phyloP scores from a whole-genome alignment of 129 eudicot genomes.

The Chrysanthemum lavandulifolium region DNA sequence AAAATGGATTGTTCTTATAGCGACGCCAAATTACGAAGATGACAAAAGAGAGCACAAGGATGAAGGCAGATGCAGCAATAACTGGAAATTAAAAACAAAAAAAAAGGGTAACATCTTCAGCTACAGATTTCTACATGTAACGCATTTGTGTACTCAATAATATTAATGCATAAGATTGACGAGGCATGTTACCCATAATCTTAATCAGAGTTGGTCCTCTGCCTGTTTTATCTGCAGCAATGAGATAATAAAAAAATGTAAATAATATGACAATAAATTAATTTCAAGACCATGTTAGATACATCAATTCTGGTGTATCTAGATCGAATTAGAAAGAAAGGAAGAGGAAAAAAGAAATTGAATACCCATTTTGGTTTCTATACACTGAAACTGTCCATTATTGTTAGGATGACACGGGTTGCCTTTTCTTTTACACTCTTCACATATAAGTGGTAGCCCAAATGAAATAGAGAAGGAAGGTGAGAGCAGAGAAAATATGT shows the following conservation, averaged over 20 bases:
- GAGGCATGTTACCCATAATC: slow-evolving; percentile 15
- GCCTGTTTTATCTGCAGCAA: not conserved
- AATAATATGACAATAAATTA: not conserved
- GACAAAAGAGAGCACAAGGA: slow-evolving; percentile 24
- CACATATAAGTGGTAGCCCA: slow-evolving; percentile 7
- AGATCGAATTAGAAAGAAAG: not conserved
- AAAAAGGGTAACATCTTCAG: slow-evolving; percentile 5
- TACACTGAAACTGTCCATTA: not conserved
- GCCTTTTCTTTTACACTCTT: slow-evolving; percentile 9
- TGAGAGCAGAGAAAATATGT: slow-evolving; percentile 18
- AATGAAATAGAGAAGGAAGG: not conserved
- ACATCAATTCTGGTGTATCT: not conserved
- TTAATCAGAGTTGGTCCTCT: not conserved
- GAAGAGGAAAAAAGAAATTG: not conserved
- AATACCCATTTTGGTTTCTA: not conserved
- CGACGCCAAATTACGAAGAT: slow-evolving; percentile 30
- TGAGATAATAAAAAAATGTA: not conserved
- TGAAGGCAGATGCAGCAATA: slow-evolving; percentile 22
- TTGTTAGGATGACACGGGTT: not conserved
- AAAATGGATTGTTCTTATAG: slow-evolving; percentile 21
- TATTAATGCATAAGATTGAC: not conserved
- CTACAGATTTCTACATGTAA: not conserved
- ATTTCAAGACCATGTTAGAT: not conserved
- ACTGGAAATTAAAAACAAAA: slow-evolving; percentile 25
- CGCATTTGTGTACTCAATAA: not conserved